phyloP scores from a whole-genome alignment of 108 stramenopile species.

The Cyclostephanos invisitatus region DNA sequence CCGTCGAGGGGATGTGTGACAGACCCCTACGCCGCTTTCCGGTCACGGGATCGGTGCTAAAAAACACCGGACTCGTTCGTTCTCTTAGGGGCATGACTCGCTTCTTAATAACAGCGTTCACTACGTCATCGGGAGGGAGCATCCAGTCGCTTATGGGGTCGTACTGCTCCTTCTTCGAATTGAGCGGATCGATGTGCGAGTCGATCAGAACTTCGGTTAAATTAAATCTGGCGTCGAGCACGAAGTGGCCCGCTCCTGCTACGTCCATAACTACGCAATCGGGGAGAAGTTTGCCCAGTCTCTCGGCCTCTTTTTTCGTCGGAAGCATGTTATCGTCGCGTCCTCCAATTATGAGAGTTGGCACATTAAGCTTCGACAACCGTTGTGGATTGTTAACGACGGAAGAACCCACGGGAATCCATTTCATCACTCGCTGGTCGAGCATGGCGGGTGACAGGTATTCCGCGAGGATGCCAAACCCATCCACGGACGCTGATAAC shows the following conservation, averaged over 20 bases:
- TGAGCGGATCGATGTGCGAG: slow-evolving; percentile 71
- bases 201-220: slow-evolving; percentile 85
- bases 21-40: slow-evolving; percentile 70
- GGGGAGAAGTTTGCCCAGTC: slow-evolving; percentile 62
- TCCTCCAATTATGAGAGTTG: slow-evolving; percentile 77
- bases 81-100: slow-evolving; percentile 64
- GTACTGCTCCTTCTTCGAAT: slow-evolving; percentile 45
- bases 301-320: slow-evolving; percentile 63
- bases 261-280: slow-evolving; percentile 67
- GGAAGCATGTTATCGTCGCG: slow-evolving; percentile 77
- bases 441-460: slow-evolving; percentile 61
- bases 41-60: slow-evolving; percentile 68
- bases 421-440: slow-evolving; percentile 71
- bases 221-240: slow-evolving; percentile 78
- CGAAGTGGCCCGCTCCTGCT: slow-evolving; percentile 70
- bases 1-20: slow-evolving; percentile 53
- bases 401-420: slow-evolving; percentile 70
- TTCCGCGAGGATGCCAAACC: slow-evolving; percentile 63
- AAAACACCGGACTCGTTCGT: slow-evolving; percentile 71
- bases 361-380: slow-evolving; percentile 56
- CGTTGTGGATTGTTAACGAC: slow-evolving; percentile 57
- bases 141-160: slow-evolving; percentile 83
- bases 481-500: slow-evolving; percentile 45
- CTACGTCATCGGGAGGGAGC: slow-evolving; percentile 58
- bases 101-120: slow-evolving; percentile 51